A percentile compares a stretch with the other conserved stretches of the same genome.
Evolutionary conservation across 1,284 basidiomycete genomes (phyloP).

Genomic region (Malassezia brasiliensis): DNA sequence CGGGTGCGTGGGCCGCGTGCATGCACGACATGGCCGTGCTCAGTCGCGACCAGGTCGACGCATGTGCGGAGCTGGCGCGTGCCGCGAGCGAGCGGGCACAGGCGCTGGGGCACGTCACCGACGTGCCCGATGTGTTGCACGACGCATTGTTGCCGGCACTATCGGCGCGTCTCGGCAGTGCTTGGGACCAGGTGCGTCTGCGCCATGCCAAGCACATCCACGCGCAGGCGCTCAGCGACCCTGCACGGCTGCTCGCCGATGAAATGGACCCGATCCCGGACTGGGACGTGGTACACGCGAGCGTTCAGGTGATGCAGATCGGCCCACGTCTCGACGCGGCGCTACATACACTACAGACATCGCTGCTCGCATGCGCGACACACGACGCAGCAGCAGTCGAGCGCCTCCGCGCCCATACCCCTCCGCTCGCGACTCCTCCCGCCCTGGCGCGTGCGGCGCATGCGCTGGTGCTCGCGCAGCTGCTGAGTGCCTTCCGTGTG

Average conservation of each 20-base stretch:
- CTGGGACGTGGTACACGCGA: constrained; percentile 15
- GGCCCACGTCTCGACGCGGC: neutral
- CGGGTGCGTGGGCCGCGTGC: constrained; percentile 5
- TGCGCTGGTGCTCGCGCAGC: constrained; percentile 6
- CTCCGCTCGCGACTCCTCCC: neutral
- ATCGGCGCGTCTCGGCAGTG: neutral
- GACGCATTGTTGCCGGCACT: neutral
- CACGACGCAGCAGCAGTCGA: neutral
- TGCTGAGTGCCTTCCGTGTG: constrained; percentile 6
- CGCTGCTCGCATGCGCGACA: neutral
- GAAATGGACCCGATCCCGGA: constrained; percentile 14
- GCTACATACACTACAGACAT: neutral
- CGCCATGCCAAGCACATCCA: constrained; percentile 4
- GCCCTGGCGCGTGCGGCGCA: constrained; percentile 7
- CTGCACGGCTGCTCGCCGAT: neutral
- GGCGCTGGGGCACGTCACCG: neutral
- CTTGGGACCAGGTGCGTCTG: constrained; percentile 2
- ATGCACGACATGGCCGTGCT: neutral
- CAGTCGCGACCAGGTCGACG: neutral
- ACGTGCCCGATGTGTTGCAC: neutral
- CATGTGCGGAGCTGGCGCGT: neutral
- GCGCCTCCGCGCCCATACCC: neutral
- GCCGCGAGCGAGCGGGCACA: constrained; percentile 4
- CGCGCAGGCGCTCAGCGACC: neutral
- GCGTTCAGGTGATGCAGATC: constrained; percentile 1